phyloP scores from a whole-genome alignment of 2,329 filamentous ascomycete species.

The Scorias spongiosa region DNA sequence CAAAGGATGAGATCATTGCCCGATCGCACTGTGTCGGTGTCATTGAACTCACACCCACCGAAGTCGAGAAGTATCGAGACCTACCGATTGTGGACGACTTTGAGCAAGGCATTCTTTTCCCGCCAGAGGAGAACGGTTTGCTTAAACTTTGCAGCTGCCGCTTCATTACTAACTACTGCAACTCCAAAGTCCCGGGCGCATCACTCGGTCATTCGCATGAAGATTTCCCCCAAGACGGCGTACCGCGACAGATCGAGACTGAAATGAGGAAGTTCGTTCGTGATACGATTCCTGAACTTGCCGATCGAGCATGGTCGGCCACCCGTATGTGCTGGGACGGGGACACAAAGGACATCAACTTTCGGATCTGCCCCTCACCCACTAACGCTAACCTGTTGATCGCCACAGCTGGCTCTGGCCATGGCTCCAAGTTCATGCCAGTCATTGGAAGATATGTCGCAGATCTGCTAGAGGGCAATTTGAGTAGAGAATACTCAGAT shows the following conservation, averaged over 20 bases:
- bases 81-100: conserved; percentile 14
- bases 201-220: conserved; percentile 6
- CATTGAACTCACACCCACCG: conserved; percentile 14
- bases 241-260: conserved; percentile 5
- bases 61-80: conserved; percentile 13
- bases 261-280: conserved; percentile 2
- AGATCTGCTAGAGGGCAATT: conserved; percentile 5
- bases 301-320: conserved; percentile 4
- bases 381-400: conserved; percentile 11
- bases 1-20: conserved; percentile 10
- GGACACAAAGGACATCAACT: conserved; percentile 6
- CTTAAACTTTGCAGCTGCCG: conserved; percentile 10
- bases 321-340: conserved; percentile 8
- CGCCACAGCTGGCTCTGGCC: conserved; percentile 17
- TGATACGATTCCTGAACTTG: conserved; percentile 3
- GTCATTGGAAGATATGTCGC: conserved; percentile 16
- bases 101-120: conserved; percentile 11
- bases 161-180: conserved; percentile 8
- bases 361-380: conserved; percentile 4
- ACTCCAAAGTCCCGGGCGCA: not conserved
- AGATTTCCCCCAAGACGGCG: conserved; percentile 3
- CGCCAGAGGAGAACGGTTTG: conserved; percentile 9
- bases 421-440: conserved; percentile 20
- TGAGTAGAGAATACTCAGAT: conserved; percentile 5
- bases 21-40: conserved; percentile 15